These are phyloP conservation scores for Aureobasidium melanogenum DNA, from an alignment of 2,329 filamentous ascomycete species.

Conservation along the genomic window DNA sequence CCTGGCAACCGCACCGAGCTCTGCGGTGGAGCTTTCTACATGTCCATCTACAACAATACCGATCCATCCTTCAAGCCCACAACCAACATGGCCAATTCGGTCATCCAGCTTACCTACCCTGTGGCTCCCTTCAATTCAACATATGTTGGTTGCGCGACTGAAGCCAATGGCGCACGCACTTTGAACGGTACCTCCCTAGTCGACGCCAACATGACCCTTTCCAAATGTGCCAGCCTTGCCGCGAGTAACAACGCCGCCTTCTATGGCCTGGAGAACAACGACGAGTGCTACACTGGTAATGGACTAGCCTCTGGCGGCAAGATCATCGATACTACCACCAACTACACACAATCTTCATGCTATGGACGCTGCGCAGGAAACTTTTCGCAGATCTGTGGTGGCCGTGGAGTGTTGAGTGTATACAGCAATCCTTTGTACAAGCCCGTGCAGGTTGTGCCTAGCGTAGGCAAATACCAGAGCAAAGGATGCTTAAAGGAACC, in stretches of 20 bases:
- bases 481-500: constrained; percentile 13
- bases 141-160: constrained; percentile 52
- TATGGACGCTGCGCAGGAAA: constrained; percentile 31
- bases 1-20: constrained; percentile 19
- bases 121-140: constrained; percentile 16
- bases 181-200: constrained; percentile 20
- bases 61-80: constrained; percentile 19
- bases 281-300: constrained; percentile 47
- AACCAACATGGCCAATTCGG: constrained; percentile 8
- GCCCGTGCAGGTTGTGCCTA: constrained; percentile 5
- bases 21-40: constrained; percentile 24
- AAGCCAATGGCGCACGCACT: constrained; percentile 31
- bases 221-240: constrained; percentile 48
- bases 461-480: constrained; percentile 13
- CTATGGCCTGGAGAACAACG: constrained; percentile 48
- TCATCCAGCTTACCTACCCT: constrained; percentile 11
- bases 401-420: constrained; percentile 25
- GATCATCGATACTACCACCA: neutral
- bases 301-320: neutral
- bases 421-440: constrained; percentile 23
- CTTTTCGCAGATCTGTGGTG: constrained; percentile 30
- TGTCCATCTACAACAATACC: constrained; percentile 26
- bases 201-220: constrained; percentile 42
- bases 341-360: constrained; percentile 37
- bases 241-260: constrained; percentile 38